Percentiles rank a stretch among this genome's conserved stretches.
Evolutionary conservation across 106 monocot species (phyloP).

Genomic region (Xerophyta viscosa): DNA sequence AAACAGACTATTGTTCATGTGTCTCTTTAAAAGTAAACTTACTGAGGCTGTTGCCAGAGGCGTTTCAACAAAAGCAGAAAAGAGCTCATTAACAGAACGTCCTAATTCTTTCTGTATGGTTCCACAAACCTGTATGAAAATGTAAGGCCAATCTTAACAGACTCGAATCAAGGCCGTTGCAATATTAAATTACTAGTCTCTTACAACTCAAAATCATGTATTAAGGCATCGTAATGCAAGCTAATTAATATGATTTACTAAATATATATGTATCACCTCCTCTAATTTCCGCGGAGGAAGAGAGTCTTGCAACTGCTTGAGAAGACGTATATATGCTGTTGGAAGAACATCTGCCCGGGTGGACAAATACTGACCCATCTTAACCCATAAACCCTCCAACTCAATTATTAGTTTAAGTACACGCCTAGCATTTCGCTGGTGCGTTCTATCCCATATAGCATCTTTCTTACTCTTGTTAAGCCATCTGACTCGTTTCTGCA

Average conservation of each 20-base stretch:
- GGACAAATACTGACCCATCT: slow-evolving; percentile 93
- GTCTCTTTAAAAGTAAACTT: slow-evolving; percentile 11
- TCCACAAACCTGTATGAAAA: slow-evolving; percentile 50
- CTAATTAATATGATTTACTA: background rate
- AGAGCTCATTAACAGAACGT: slow-evolving; percentile 51
- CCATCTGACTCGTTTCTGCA: slow-evolving; percentile 73
- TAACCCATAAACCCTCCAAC: slow-evolving; percentile 97
- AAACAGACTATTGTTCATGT: background rate
- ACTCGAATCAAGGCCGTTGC: too few species aligned
- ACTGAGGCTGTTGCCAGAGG: slow-evolving; percentile 99
- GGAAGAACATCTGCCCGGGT: slow-evolving; percentile 96
- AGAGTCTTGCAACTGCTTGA: slow-evolving; percentile 92
- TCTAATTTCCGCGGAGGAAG: slow-evolving; percentile 83
- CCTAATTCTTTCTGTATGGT: slow-evolving; percentile 79
- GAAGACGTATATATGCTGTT: slow-evolving; percentile 63
- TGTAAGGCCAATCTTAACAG: too few species aligned
- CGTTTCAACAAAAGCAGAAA: slow-evolving; percentile 52
- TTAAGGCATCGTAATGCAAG: too few species aligned
- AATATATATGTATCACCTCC: slow-evolving; percentile 43
- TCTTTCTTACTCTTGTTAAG: slow-evolving; percentile 36
- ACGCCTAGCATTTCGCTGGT: slow-evolving; percentile 78
- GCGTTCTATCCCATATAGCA: slow-evolving; percentile 68
- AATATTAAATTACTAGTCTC: too few species aligned
- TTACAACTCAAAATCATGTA: too few species aligned
- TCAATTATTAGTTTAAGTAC: slow-evolving; percentile 82